A percentile compares a stretch with the other conserved stretches of the same genome.
phyloP scores from a whole-genome alignment of 768 basidiomycete species.

The Trametes sanguinea region DNA sequence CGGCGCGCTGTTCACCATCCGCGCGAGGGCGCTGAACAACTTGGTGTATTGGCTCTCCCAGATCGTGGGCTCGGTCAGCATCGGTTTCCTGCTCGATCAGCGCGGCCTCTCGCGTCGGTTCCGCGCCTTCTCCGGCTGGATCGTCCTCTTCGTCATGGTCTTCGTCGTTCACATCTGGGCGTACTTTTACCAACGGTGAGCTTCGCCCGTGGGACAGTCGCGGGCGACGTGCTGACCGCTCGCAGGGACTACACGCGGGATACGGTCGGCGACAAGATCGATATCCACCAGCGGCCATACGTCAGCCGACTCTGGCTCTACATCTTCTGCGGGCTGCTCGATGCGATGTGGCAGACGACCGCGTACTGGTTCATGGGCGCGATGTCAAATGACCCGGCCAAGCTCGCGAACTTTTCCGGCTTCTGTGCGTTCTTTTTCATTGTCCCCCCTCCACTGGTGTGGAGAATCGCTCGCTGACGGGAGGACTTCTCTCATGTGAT shows the following conservation, averaged over 20 bases:
- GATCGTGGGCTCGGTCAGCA: conserved; percentile 71
- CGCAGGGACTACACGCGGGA: conserved; percentile 54
- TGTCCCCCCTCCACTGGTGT: neutral
- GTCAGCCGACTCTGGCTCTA: conserved; percentile 60
- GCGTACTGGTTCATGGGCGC: conserved; percentile 85
- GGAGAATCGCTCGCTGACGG: neutral
- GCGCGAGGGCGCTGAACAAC: conserved; percentile 74
- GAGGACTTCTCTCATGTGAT: neutral
- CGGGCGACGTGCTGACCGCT: neutral
- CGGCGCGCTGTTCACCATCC: conserved; percentile 77
- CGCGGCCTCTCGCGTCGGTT: conserved; percentile 56
- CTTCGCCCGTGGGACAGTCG: neutral
- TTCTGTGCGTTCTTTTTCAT: conserved; percentile 60
- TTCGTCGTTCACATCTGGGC: conserved; percentile 76
- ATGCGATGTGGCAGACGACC: conserved; percentile 85
- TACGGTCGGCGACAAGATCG: conserved; percentile 50
- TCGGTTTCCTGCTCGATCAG: conserved; percentile 70
- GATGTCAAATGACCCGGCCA: conserved; percentile 81
- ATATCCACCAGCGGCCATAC: conserved; percentile 59
- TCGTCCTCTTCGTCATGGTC: conserved; percentile 59
- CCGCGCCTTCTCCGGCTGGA: conserved; percentile 74
- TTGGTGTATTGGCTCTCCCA: conserved; percentile 81
- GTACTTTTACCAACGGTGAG: conserved; percentile 45
- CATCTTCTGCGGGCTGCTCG: conserved; percentile 73
- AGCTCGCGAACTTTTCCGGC: conserved; percentile 78